Evolutionary conservation across 2,329 filamentous ascomycete species (phyloP).

Genomic region (Rhynchosporium secalis): DNA sequence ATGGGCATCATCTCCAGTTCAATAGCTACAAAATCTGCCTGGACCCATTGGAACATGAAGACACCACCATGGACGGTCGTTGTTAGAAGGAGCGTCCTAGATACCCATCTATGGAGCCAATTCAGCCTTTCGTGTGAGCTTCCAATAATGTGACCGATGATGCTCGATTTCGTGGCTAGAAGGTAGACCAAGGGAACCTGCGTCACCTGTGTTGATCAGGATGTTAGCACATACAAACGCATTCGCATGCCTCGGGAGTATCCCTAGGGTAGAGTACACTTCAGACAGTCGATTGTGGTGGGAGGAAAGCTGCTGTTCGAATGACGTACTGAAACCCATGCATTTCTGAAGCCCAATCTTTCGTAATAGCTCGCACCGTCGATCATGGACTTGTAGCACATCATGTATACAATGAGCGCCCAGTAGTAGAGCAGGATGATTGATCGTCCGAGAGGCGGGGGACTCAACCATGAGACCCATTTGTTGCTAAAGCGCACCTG

Average conservation of each 20-base stretch:
- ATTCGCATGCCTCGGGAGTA: no score
- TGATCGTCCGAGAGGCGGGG: conserved; percentile 57
- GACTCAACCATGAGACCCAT: conserved; percentile 56
- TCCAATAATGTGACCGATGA: conserved; percentile 61
- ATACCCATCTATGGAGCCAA: conserved; percentile 73
- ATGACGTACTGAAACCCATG: conserved; percentile 55
- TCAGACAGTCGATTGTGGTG: no score
- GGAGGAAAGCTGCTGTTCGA: no score
- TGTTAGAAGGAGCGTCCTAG: conserved; percentile 66
- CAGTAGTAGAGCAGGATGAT: conserved; percentile 57
- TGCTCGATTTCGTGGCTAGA: conserved; percentile 58
- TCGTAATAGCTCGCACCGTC: conserved; percentile 61
- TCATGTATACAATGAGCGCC: conserved; percentile 59
- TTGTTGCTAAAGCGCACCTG: conserved; percentile 50
- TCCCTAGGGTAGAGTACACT: no score
- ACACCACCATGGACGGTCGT: conserved; percentile 69
- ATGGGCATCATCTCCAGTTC: conserved; percentile 63
- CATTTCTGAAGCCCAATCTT: conserved; percentile 66
- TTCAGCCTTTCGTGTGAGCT: conserved; percentile 69
- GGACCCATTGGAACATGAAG: conserved; percentile 65
- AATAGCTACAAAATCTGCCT: conserved; percentile 56
- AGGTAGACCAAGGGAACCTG: conserved; percentile 66
- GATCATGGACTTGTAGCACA: conserved; percentile 50
- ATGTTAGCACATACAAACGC: no score
- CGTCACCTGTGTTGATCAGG: conserved; percentile 42